Percentiles rank a stretch among this genome's conserved stretches.
phyloP scores from a whole-genome alignment of 1,139 yeast species.

The Suzukiozyma palmioleophila region DNA sequence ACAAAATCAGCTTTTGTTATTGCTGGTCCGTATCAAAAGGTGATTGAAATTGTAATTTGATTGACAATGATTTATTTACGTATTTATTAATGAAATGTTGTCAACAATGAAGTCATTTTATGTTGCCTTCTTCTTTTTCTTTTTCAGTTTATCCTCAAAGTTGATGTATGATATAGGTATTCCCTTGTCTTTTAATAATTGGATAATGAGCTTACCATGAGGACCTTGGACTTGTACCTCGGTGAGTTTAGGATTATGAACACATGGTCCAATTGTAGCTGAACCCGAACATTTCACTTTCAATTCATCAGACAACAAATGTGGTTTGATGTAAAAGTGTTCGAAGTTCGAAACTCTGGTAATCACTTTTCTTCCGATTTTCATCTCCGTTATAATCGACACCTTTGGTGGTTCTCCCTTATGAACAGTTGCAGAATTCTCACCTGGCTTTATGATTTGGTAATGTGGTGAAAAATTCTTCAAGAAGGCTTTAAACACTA shows the following conservation, averaged over 20 bases:
- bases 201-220: conserved; percentile 61
- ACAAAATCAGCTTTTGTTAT: conserved; percentile 56
- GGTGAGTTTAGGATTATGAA: conserved; percentile 49
- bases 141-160: conserved; percentile 60
- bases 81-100: conserved; percentile 6
- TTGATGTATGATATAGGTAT: conserved; percentile 63
- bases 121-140: conserved; percentile 40
- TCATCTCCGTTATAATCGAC: conserved; percentile 64
- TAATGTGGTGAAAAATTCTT: conserved; percentile 55
- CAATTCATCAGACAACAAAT: conserved; percentile 61
- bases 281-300: conserved; percentile 87
- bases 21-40: conserved; percentile 49
- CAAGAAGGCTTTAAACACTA: conserved; percentile 46
- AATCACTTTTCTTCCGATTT: conserved; percentile 77
- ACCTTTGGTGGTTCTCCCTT: conserved; percentile 72
- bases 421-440: conserved; percentile 29
- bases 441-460: conserved; percentile 48
- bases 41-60: conserved; percentile 51
- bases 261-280: conserved; percentile 59
- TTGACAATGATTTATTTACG: conserved; percentile 5
- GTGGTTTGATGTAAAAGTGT: conserved; percentile 60
- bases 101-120: not conserved
- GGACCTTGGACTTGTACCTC: conserved; percentile 92
- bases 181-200: conserved; percentile 60
- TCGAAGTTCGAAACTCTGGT: conserved; percentile 73